phyloP scores from a whole-genome alignment of 495 filamentous ascomycete genomes.

The Penicillium simplicissimum region DNA sequence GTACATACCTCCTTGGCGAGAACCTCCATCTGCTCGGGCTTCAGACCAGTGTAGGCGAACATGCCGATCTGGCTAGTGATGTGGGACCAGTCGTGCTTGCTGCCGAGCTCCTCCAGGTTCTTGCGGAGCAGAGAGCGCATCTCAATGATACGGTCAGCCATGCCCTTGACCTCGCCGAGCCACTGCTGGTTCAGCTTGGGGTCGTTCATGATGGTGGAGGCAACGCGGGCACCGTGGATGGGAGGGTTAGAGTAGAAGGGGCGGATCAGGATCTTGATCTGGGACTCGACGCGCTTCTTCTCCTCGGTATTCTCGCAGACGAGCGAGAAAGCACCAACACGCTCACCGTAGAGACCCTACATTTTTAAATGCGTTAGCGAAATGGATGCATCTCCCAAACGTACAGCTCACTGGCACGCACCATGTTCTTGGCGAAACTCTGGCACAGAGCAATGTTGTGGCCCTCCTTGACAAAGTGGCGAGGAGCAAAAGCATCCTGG shows the following conservation, averaged over 20 bases:
- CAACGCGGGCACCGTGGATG: slow-evolving; percentile 92
- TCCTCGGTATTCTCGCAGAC: slow-evolving; percentile 82
- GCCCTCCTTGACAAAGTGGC: slow-evolving; percentile 89
- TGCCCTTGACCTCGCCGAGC: slow-evolving; percentile 95
- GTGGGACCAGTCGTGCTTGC: slow-evolving; percentile 96
- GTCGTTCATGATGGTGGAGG: slow-evolving; percentile 89
- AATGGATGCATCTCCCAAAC: no score
- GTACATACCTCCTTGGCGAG: slow-evolving; percentile 79
- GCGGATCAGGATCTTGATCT: slow-evolving; percentile 97
- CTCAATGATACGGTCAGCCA: slow-evolving; percentile 98
- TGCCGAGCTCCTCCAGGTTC: slow-evolving; percentile 90
- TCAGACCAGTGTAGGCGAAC: slow-evolving; percentile 97
- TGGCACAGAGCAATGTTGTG: slow-evolving; percentile 88
- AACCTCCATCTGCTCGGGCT: slow-evolving; percentile 86
- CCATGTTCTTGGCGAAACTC: slow-evolving; percentile 99
- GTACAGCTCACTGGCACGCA: slow-evolving; percentile 30
- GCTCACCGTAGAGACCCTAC: slow-evolving; percentile 95
- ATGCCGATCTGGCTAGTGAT: slow-evolving; percentile 98
- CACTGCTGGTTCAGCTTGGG: slow-evolving; percentile 85
- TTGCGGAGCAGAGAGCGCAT: slow-evolving; percentile 93
- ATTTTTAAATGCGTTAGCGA: not conserved
- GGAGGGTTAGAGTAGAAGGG: slow-evolving; percentile 98
- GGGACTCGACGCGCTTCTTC: slow-evolving; percentile 94
- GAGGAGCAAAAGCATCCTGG: slow-evolving; percentile 86
- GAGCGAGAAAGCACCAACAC: slow-evolving; percentile 94